Base-by-base conservation (phyloP, 2,329 filamentous ascomycete species). In the Ophiostoma pallidulum region DNA sequence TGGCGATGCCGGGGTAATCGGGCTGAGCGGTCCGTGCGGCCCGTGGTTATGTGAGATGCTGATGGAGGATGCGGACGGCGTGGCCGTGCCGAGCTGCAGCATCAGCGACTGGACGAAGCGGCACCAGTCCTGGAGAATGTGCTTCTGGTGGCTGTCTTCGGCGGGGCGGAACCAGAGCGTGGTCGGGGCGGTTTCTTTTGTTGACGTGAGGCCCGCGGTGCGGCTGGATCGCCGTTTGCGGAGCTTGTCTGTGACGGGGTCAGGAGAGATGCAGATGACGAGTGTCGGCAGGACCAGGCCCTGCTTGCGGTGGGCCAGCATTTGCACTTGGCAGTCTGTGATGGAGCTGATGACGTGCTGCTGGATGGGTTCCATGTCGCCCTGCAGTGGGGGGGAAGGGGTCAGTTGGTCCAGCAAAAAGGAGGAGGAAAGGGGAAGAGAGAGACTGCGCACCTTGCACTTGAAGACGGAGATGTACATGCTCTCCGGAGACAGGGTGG, bases 221-320 rank as follows among this genome's bases (percentile, higher is more conserved):
- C 79, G 71, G 54, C 79, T 83, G 40, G 80, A 83, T 51, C 80
- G 71, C 42, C 80, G 74, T 56, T 82, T 83, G 47, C 77, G 73
- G 53, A 79, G 66, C 59, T 78, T 81, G 53, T 82, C 78, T 32
- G 71, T 68, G 8, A 62, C 56, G 1, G 71, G 66, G 54, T 75
- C 72, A 18, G 70, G 68, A 19, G 69, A 67, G 41, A 83, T 64
- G 53, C 67, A 75, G 32, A 83, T 59, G 39, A 80, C 66, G 12
- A 84, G 68, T 6, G 80, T 83, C 2, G 77, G 77, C 8, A 78
- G 62, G 4, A 74, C 67, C 10, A 75, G 72, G 1, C 74, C 74
- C 56, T 81, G 77, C 57, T 83, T 83, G 43, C 78, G 74, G 56
- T 82, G 74, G 36, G 77, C 68, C 14, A 81, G 54, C 59, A 72